Conservation (phyloP, 2,329 filamentous ascomycete species). For the Amesomyces nigricolor region DNA sequence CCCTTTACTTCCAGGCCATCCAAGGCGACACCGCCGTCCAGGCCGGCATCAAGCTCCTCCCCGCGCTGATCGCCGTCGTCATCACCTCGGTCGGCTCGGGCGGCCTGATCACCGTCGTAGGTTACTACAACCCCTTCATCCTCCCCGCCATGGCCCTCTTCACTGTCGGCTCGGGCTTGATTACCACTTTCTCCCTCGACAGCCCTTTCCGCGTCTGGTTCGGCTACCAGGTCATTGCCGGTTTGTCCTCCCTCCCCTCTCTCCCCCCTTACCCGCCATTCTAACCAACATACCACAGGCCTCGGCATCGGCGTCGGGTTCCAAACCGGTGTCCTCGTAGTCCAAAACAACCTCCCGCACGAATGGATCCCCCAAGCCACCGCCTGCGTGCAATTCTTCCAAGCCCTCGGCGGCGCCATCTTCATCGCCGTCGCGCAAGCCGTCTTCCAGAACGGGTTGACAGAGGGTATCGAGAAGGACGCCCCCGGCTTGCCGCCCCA, state of each 20-base stretch:
- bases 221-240: constrained; percentile 52
- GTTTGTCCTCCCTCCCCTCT: constrained; percentile 8
- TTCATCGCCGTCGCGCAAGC: constrained; percentile 61
- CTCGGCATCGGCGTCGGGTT: constrained; percentile 47
- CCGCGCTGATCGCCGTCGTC: constrained; percentile 47
- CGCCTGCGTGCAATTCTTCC: constrained; percentile 54
- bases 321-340: constrained; percentile 43
- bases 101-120: constrained; percentile 30
- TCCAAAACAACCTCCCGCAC: constrained; percentile 47
- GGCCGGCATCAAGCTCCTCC: constrained; percentile 51
- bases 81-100: constrained; percentile 35
- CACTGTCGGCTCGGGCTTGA: constrained; percentile 46
- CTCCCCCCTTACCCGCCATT: background rate
- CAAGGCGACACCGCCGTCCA: constrained; percentile 47
- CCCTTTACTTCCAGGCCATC: constrained; percentile 50
- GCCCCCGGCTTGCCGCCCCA: constrained; percentile 42
- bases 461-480: constrained; percentile 43
- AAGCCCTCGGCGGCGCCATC: constrained; percentile 60
- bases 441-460: constrained; percentile 60
- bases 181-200: constrained; percentile 46
- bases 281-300: too few relatives aligned
- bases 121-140: constrained; percentile 42
- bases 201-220: constrained; percentile 49
- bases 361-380: constrained; percentile 47
- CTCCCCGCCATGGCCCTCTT: constrained; percentile 35